phyloP scores from a whole-genome alignment of 2,329 filamentous ascomycete genomes.

The Penicillium decumbens region DNA sequence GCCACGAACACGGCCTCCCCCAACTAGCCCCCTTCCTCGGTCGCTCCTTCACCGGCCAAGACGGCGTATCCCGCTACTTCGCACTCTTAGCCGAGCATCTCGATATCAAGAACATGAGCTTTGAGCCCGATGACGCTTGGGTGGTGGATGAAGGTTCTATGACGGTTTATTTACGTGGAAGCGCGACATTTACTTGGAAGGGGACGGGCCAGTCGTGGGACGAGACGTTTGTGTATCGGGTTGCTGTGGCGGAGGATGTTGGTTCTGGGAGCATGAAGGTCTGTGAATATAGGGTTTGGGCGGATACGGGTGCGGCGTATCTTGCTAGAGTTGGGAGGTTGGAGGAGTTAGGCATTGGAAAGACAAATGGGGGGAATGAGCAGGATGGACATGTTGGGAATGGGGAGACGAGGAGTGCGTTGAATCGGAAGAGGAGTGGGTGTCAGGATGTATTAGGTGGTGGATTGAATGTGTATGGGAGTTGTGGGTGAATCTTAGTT shows the following conservation, averaged over 20 bases:
- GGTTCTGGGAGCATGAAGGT: slow-evolving; percentile 26
- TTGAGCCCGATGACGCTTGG: slow-evolving; percentile 35
- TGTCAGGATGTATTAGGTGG: slow-evolving; percentile 17
- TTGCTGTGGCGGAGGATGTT: slow-evolving; percentile 31
- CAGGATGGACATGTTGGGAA: background rate
- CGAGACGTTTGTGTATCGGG: slow-evolving; percentile 40
- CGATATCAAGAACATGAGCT: slow-evolving; percentile 34
- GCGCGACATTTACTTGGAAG: slow-evolving; percentile 34
- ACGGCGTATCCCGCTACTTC: slow-evolving; percentile 38
- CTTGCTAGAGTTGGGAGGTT: slow-evolving; percentile 32
- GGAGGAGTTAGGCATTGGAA: slow-evolving; percentile 10
- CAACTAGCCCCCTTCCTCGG: slow-evolving; percentile 43
- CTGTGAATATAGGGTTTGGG: slow-evolving; percentile 42
- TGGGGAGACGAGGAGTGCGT: background rate
- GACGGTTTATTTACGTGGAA: slow-evolving; percentile 34
- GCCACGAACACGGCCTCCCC: slow-evolving; percentile 41
- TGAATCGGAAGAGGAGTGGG: slow-evolving; percentile 1
- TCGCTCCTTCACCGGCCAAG: slow-evolving; percentile 36
- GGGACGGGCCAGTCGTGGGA: slow-evolving; percentile 37
- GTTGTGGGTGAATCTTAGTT: slow-evolving; percentile 10
- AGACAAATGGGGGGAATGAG: background rate
- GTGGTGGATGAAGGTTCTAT: slow-evolving; percentile 34
- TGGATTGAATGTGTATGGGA: slow-evolving; percentile 20
- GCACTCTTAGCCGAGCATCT: slow-evolving; percentile 29
- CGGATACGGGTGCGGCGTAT: slow-evolving; percentile 44